Evolutionary conservation across 1,284 basidiomycete genomes (phyloP).

Genomic region (Boletus sp.): DNA sequence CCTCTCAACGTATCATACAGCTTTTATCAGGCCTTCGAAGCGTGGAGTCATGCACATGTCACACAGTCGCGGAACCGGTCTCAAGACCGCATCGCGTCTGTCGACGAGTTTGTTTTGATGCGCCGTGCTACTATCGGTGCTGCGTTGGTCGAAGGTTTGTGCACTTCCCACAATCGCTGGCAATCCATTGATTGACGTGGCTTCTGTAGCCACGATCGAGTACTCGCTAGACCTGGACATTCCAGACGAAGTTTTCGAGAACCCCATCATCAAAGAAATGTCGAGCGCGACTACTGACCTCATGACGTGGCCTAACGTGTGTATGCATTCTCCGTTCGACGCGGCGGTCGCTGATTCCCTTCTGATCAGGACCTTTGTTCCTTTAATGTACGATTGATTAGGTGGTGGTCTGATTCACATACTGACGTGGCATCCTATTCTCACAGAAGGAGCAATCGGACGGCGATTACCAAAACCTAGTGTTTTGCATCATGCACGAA

Average conservation of each 20-base stretch:
- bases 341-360: constrained; percentile 6
- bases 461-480: constrained; percentile 48
- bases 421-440: constrained; percentile 4
- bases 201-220: constrained; percentile 41
- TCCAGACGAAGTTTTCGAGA: constrained; percentile 42
- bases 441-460: constrained; percentile 47
- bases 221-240: constrained; percentile 45
- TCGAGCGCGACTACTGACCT: constrained; percentile 45
- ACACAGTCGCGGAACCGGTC: constrained; percentile 39
- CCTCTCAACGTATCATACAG: constrained; percentile 22
- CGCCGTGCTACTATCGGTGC: constrained; percentile 43
- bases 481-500: constrained; percentile 46
- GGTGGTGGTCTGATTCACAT: constrained; percentile 4
- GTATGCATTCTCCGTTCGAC: constrained; percentile 16
- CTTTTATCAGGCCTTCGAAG: constrained; percentile 38
- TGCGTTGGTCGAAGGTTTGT: constrained; percentile 43
- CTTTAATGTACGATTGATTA: constrained; percentile 38
- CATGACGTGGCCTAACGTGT: constrained; percentile 50
- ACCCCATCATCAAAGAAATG: constrained; percentile 39
- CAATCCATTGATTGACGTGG: background rate
- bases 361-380: constrained; percentile 42
- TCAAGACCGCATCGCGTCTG: constrained; percentile 37
- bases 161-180: constrained; percentile 1
- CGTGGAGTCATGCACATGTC: constrained; percentile 40
- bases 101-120: constrained; percentile 43